Base-by-base conservation (phyloP, 2,329 filamentous ascomycete species). In the Cercospora sp. region DNA sequence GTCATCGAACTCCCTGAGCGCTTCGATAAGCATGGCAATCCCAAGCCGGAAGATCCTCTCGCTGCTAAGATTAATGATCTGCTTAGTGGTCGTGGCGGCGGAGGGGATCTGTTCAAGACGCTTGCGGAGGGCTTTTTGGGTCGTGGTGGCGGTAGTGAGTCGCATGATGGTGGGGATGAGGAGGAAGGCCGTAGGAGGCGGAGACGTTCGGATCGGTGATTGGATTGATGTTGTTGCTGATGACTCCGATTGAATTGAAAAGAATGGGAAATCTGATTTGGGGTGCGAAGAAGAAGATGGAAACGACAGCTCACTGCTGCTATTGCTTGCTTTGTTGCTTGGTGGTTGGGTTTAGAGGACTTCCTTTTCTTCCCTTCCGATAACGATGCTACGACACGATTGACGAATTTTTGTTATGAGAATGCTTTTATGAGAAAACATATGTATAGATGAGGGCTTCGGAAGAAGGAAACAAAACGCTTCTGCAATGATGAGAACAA, bases 1-100 rank as follows among this genome's bases (percentile, higher is more conserved):
- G 79, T 77, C 18, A 73, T 79, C 39, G 78, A 79, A 18, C 68
- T 80, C 9, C 78, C 78, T 12, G 69, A 75, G n/a, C 70, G 78
- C 0, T 80, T 80, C 60, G 78, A 79, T 53, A 72, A 77, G 70
- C 64, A 76, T 20, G 78, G 78, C 28, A 76, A 77, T 48, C 72
- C 71, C 13, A 76, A 76, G 59, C 36, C 65, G 5, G 76, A 75
- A 16, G 75, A 74, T 28, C 74, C 75, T 16, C 65, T 77, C 30
- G 72, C 74, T 26, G 70, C 73, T 48, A 75, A 75, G 68, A 72
- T 77, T 53, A 73, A 77, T 53, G 74, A 77, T 48, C 64, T 77
- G 63, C 66, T 77, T n/a, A 69, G 64, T 58, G 75, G 75, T 5
- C 71, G 73, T 60, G 75, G 75, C 23, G 70, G 71, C 9, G 72